Evolutionary conservation across 345 rosid genomes (phyloP).

Genomic region (Alliaria petiolata): DNA sequence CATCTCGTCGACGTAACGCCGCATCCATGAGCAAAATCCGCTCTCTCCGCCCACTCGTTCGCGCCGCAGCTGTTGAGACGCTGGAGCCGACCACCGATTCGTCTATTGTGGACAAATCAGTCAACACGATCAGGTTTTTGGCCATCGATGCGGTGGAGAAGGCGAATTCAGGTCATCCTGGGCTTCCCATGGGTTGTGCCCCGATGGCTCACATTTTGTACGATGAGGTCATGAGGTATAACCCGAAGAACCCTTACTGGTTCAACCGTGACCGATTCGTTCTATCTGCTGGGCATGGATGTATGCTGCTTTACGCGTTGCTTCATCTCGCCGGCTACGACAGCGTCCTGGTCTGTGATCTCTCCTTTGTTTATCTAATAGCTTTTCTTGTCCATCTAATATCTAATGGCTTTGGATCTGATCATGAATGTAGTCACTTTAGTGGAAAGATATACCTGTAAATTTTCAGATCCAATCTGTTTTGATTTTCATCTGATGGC

Average conservation of each 20-base stretch:
- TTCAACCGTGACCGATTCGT: constrained; percentile 97
- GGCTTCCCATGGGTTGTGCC: constrained; percentile 57
- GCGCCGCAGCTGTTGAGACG: constrained; percentile 29
- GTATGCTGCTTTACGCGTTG: constrained; percentile 93
- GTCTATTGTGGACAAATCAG: constrained; percentile 41
- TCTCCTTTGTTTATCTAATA: background rate
- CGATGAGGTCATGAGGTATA: constrained; percentile 96
- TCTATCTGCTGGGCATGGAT: constrained; percentile 95
- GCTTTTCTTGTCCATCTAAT: background rate
- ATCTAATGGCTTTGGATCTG: constrained; percentile 3
- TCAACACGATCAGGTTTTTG: constrained; percentile 48
- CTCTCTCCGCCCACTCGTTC: constrained; percentile 32
- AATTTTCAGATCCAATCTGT: background rate
- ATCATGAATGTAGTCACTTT: constrained; percentile 2
- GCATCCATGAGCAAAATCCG: constrained; percentile 23
- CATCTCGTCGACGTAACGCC: constrained; percentile 28
- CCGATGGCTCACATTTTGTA: constrained; percentile 94
- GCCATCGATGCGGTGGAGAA: constrained; percentile 56
- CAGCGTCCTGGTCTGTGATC: constrained; percentile 59
- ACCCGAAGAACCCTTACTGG: constrained; percentile 99
- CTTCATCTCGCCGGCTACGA: constrained; percentile 98
- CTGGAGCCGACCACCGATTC: constrained; percentile 28
- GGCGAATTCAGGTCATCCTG: constrained; percentile 62
- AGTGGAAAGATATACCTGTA: too few species aligned
- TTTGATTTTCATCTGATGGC: background rate